phyloP scores from a whole-genome alignment of 306 rosid species.

The Geum urbanum region DNA sequence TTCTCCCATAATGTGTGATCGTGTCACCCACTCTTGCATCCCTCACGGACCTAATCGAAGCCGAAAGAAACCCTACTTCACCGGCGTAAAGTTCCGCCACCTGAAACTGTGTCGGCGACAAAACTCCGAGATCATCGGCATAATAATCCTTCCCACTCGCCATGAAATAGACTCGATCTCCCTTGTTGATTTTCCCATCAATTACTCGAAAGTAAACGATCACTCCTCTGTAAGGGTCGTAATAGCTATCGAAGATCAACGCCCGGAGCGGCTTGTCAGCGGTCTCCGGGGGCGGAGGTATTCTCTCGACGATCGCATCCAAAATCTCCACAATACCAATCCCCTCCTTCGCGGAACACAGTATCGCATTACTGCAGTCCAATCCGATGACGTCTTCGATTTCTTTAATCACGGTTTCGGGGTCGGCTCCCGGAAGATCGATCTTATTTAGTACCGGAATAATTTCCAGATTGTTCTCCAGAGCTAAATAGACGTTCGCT shows the following conservation, averaged over 20 bases:
- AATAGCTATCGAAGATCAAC: conserved; percentile 90
- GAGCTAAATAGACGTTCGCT: conserved; percentile 89
- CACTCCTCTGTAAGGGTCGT: conserved; percentile 89
- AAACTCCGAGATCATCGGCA: conserved; percentile 93
- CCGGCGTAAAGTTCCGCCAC: conserved; percentile 75
- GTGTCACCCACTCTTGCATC: conserved; percentile 99
- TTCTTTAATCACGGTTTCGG: conserved; percentile 71
- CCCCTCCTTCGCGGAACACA: conserved; percentile 96
- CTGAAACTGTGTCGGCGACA: conserved; percentile 80
- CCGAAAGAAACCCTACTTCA: conserved; percentile 94
- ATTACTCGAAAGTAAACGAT: conserved; percentile 84
- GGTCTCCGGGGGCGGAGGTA: conserved; percentile 74
- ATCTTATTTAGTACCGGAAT: conserved; percentile 90
- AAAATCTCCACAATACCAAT: conserved; percentile 77
- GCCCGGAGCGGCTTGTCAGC: conserved; percentile 70
- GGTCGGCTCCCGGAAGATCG: conserved; percentile 97
- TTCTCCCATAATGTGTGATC: conserved; percentile 52
- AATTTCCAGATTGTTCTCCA: conserved; percentile 80
- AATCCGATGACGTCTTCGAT: conserved; percentile 92
- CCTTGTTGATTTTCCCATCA: conserved; percentile 89
- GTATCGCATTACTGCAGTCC: conserved; percentile 81
- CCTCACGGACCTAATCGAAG: conserved; percentile 91
- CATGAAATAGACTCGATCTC: conserved; percentile 84
- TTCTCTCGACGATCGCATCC: conserved; percentile 65
- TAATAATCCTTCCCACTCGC: conserved; percentile 86